These are phyloP conservation scores for Cryptococcus sp. DNA, from an alignment of 1,284 basidiomycete genomes.

Conservation along the genomic window DNA sequence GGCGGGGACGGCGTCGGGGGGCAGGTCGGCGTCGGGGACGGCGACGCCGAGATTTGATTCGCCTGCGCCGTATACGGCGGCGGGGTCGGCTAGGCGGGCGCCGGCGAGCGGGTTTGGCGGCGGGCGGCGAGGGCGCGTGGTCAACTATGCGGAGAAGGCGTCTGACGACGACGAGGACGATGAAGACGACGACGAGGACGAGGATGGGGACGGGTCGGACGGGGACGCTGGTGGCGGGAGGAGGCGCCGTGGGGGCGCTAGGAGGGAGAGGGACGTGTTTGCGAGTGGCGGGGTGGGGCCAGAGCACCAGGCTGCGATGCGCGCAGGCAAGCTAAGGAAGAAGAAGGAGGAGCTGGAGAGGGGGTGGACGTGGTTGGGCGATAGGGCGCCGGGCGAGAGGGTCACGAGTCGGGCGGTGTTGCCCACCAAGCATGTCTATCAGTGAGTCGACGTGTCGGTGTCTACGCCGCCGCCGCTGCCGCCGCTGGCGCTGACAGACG, in stretches of 20 bases:
- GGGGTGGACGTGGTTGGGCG: conserved; percentile 84
- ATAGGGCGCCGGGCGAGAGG: conserved; percentile 74
- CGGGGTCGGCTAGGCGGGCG: conserved; percentile 39
- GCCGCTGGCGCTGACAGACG: conserved; percentile 11
- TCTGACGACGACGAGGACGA: conserved; percentile 76
- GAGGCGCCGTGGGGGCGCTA: conserved; percentile 8
- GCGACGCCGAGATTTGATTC: conserved; percentile 37
- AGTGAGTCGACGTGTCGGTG: no score
- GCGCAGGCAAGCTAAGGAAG: conserved; percentile 51
- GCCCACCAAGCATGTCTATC: conserved; percentile 64
- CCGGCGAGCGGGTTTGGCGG: conserved; percentile 19
- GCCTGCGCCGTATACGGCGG: conserved; percentile 43
- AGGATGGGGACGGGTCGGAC: conserved; percentile 52
- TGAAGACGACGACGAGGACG: conserved; percentile 62
- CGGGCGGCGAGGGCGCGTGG: conserved; percentile 58
- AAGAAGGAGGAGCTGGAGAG: conserved; percentile 46
- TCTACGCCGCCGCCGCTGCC: no score
- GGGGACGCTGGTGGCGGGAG: conserved; percentile 27
- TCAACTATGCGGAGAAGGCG: conserved; percentile 85
- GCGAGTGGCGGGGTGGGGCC: conserved; percentile 6
- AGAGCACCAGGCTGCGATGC: conserved; percentile 25
- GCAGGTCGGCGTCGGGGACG: conserved; percentile 9
- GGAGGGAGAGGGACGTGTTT: conserved; percentile 10
- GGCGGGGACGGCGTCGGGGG: conserved; percentile 17
- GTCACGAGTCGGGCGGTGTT: conserved; percentile 62